Conservation (phyloP, 208 protist species). For the Crithidia expoeki region DNA sequence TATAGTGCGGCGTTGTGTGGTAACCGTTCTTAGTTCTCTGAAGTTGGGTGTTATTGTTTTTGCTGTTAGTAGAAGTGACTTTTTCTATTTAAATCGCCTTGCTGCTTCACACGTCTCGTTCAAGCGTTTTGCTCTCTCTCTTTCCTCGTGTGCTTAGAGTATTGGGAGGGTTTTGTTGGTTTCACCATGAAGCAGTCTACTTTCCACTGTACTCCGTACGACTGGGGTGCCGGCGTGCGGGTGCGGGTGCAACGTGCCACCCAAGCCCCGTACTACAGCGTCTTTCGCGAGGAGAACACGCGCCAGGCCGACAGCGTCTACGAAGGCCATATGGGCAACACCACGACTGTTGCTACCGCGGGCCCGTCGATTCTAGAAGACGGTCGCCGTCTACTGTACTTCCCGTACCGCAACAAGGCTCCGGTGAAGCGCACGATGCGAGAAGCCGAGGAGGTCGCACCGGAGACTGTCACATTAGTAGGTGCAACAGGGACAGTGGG, state of each 20-base stretch:
- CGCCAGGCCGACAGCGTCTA: conserved; percentile 32
- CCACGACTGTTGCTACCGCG: neutral
- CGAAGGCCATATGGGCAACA: conserved; percentile 21
- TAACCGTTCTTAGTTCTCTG: too few species aligned
- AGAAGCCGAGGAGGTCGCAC: neutral
- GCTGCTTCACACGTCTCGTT: neutral
- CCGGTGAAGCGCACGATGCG: conserved; percentile 7
- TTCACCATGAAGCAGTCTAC: conserved; percentile 7
- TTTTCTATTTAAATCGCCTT: neutral
- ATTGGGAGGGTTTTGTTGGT: neutral
- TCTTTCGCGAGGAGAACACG: conserved; percentile 78
- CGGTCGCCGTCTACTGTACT: conserved; percentile 35
- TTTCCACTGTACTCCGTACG: conserved; percentile 7
- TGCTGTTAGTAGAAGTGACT: too few species aligned
- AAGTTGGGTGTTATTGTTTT: too few species aligned
- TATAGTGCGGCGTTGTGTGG: too few species aligned
- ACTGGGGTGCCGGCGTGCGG: conserved; percentile 41
- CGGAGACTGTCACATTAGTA: conserved; percentile 50
- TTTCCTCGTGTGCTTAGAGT: neutral
- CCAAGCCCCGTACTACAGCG: conserved; percentile 57
- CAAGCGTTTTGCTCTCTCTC: neutral
- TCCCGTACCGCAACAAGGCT: conserved; percentile 44
- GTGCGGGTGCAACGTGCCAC: conserved; percentile 49
- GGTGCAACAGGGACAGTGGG: conserved; percentile 55
- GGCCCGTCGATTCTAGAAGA: conserved; percentile 31